A percentile compares a stretch with the other conserved stretches of the same genome.
phyloP scores from a whole-genome alignment of 345 rosid genomes.

The Citrus hindsii region DNA sequence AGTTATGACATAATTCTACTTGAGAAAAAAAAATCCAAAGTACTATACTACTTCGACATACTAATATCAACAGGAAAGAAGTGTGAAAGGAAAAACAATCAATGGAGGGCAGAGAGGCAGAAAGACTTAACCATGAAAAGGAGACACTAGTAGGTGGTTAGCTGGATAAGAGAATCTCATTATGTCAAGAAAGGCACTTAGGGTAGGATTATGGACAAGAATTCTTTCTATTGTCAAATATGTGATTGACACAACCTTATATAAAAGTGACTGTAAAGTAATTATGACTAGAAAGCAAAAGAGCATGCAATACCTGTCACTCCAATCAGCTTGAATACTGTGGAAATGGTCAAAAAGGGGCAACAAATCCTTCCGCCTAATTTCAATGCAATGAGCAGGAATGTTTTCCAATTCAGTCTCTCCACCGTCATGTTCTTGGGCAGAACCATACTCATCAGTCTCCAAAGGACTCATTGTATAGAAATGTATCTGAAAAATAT shows the following conservation, averaged over 20 bases:
- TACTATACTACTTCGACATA: background rate
- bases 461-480: conserved; percentile 41
- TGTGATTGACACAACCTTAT: background rate
- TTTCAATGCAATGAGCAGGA: conserved; percentile 66
- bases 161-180: background rate
- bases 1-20: background rate
- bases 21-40: background rate
- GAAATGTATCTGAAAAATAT: conserved; percentile 60
- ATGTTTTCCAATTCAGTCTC: conserved; percentile 77
- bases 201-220: background rate
- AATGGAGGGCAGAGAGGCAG: background rate
- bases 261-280: background rate
- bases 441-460: conserved; percentile 24
- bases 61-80: background rate
- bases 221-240: background rate
- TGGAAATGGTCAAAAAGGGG: conserved; percentile 82
- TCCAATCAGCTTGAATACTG: conserved; percentile 48
- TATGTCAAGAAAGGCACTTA: background rate
- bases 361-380: conserved; percentile 68
- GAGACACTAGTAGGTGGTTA: background rate
- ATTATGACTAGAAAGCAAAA: background rate
- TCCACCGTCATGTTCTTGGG: conserved; percentile 37
- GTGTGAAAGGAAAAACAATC: background rate
- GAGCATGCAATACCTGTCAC: conserved; percentile 42
- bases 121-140: background rate